phyloP scores from a whole-genome alignment of 2,329 filamentous ascomycete genomes.

The Pseudovirgaria hyperparasitica region DNA sequence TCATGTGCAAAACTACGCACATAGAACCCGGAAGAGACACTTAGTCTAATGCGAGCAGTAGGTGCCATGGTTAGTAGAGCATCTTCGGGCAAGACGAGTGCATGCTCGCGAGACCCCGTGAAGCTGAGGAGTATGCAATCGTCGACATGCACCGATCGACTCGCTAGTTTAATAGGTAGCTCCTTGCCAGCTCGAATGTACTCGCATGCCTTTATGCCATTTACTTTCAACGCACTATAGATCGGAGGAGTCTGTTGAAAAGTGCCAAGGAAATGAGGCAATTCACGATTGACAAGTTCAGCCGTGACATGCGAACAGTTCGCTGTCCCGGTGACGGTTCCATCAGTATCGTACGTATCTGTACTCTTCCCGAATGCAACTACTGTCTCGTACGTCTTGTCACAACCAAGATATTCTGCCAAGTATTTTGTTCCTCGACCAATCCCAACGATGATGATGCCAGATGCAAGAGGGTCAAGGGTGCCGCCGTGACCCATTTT shows the following conservation, averaged over 20 bases:
- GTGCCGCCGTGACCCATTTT: conserved; percentile 19
- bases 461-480: conserved; percentile 16
- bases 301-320: conserved; percentile 9
- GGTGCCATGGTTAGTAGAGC: conserved; percentile 7
- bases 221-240: conserved; percentile 18
- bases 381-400: conserved; percentile 17
- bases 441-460: conserved; percentile 18
- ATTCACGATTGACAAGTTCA: conserved; percentile 9
- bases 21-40: conserved; percentile 18
- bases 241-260: conserved; percentile 15
- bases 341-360: conserved; percentile 17
- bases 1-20: conserved; percentile 21
- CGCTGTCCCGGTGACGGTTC: conserved; percentile 8
- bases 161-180: conserved; percentile 13
- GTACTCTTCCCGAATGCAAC: conserved; percentile 18
- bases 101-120: conserved; percentile 11
- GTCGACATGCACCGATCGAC: conserved; percentile 15
- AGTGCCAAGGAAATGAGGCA: conserved; percentile 11
- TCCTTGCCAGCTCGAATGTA: conserved; percentile 14
- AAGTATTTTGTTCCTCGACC: conserved; percentile 18
- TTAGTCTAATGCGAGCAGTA: conserved; percentile 12
- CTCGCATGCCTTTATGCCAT: conserved; percentile 17
- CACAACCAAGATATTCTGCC: conserved; percentile 13
- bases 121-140: conserved; percentile 17
- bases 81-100: conserved; percentile 7